Evolutionary conservation across 768 basidiomycete species (phyloP).

Genomic region (Boletus rubescentipes): DNA sequence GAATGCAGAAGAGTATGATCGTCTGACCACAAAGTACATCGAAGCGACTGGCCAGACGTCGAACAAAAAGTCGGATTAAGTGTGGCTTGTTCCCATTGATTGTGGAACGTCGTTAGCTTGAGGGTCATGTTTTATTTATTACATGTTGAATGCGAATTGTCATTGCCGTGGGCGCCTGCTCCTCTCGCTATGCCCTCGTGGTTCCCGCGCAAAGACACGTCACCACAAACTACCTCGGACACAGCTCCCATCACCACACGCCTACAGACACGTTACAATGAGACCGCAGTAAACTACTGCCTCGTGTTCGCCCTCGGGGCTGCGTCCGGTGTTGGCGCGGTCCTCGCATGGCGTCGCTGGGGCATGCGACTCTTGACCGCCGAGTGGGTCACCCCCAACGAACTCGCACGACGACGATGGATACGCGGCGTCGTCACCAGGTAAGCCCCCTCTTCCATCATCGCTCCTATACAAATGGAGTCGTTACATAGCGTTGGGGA

Average conservation of each 20-base stretch:
- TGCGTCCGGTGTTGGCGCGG: slow-evolving; percentile 7
- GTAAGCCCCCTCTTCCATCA: slow-evolving; percentile 42
- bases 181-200: slow-evolving; percentile 1
- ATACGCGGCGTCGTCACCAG: slow-evolving; percentile 80
- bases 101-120: too few species aligned
- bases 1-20: slow-evolving; percentile 78
- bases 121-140: too few species aligned
- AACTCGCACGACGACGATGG: slow-evolving; percentile 60
- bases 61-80: slow-evolving; percentile 66
- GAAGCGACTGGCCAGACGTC: slow-evolving; percentile 58
- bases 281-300: not conserved
- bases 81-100: not conserved
- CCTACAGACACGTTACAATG: not conserved
- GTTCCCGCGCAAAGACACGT: slow-evolving; percentile 3
- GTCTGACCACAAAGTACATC: slow-evolving; percentile 78
- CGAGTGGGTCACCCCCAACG: slow-evolving; percentile 68
- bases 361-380: slow-evolving; percentile 60
- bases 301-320: slow-evolving; percentile 18
- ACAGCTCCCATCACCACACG: not conserved
- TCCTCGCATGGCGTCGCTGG: slow-evolving; percentile 47
- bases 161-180: too few species aligned
- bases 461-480: too few species aligned
- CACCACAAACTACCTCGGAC: too few species aligned
- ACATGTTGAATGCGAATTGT: too few species aligned
- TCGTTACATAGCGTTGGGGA: slow-evolving; percentile 65